These are phyloP conservation scores for Hymenoscyphus repandus DNA, from an alignment of 2,329 filamentous ascomycete species.

Conservation along the genomic window DNA sequence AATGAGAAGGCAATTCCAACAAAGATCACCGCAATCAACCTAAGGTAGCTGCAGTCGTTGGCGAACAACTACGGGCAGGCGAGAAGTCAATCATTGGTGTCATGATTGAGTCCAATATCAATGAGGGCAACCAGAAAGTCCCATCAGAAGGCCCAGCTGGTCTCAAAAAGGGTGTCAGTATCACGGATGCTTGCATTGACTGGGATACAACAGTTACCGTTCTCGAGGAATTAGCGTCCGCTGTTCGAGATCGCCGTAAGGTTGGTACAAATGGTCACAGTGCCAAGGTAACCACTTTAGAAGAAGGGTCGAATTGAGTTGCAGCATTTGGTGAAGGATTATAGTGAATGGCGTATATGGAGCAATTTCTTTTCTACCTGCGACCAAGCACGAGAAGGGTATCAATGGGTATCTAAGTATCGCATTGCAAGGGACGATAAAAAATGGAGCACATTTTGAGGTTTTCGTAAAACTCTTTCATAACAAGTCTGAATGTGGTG, in stretches of 20 bases:
- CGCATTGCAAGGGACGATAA: no score
- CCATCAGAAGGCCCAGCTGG: constrained; percentile 72
- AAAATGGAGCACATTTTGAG: no score
- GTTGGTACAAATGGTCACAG: constrained; percentile 3
- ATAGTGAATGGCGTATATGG: no score
- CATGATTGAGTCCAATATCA: constrained; percentile 98
- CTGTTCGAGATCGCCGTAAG: constrained; percentile 68
- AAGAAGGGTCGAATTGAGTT: neutral
- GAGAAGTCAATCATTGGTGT: constrained; percentile 89
- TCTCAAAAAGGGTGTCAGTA: constrained; percentile 85
- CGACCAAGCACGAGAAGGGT: no score
- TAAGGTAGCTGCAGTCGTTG: constrained; percentile 76
- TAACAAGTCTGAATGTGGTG: no score
- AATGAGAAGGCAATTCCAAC: constrained; percentile 73
- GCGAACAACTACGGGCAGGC: constrained; percentile 79
- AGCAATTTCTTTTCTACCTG: no score
- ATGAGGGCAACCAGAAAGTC: constrained; percentile 86
- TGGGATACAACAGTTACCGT: constrained; percentile 82
- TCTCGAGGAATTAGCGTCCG: constrained; percentile 79
- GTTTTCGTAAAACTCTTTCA: no score
- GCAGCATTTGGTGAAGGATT: neutral
- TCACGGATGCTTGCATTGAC: constrained; percentile 93
- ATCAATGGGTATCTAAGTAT: no score
- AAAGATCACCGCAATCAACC: constrained; percentile 98
- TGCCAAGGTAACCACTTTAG: neutral